These are phyloP conservation scores for Ploettnerulaceae sp. DNA, from an alignment of 2,329 filamentous ascomycete genomes.

Conservation along the genomic window DNA sequence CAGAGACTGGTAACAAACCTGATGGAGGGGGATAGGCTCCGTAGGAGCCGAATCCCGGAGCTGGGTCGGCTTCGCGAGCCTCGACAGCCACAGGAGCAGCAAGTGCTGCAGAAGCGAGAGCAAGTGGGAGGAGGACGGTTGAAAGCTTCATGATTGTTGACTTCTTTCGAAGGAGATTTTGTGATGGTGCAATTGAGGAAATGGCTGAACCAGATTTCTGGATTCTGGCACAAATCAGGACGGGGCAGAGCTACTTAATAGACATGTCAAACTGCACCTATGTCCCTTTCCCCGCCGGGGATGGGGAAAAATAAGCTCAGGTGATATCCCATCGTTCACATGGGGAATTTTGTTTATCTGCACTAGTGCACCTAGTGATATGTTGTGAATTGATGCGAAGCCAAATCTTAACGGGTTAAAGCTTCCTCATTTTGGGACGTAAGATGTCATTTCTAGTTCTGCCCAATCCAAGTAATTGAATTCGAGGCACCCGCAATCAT, in stretches of 20 bases:
- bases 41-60: background rate
- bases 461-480: background rate
- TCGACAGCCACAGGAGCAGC: conserved; percentile 5
- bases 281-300: background rate
- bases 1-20: background rate
- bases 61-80: background rate
- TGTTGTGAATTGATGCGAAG: background rate
- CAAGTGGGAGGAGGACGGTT: background rate
- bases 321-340: background rate
- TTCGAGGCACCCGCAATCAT: background rate
- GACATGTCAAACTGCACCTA: background rate
- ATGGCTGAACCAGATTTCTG: too few species aligned
- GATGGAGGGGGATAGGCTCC: background rate
- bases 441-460: background rate
- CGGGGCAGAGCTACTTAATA: background rate
- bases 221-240: too few species aligned
- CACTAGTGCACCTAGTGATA: background rate
- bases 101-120: conserved; percentile 2
- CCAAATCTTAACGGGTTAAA: background rate
- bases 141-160: conserved; percentile 4
- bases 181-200: background rate
- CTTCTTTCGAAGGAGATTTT: background rate
- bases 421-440: background rate
- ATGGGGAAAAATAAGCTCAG: background rate
- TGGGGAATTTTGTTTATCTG: background rate